These are phyloP conservation scores for Dendrobium chrysotoxum DNA, from an alignment of 106 monocot species.

Conservation along the genomic window DNA sequence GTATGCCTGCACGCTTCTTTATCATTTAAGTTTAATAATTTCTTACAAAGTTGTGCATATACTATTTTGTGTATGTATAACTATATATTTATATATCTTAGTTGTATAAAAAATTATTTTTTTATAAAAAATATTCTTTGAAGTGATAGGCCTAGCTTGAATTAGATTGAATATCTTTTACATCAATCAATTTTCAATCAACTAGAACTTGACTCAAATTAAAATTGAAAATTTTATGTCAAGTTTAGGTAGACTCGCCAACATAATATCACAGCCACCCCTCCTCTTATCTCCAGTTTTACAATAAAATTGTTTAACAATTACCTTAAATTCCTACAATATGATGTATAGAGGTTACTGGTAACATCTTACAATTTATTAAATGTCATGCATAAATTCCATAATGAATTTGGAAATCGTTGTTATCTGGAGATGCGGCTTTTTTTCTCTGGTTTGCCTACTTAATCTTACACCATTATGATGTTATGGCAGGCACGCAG, in stretches of 20 bases:
- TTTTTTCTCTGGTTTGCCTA: not conserved
- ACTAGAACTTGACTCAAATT: too few species aligned
- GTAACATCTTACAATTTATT: too few species aligned
- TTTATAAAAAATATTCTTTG: not conserved
- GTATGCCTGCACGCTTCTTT: not conserved
- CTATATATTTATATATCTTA: not conserved
- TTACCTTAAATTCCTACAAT: too few species aligned
- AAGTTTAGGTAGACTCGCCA: too few species aligned
- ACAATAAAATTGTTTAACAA: too few species aligned
- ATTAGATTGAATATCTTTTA: too few species aligned
- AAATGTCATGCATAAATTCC: too few species aligned
- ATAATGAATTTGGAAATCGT: not conserved
- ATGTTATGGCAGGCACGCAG: conserved; percentile 59
- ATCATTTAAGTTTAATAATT: not conserved
- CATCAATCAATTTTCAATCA: too few species aligned
- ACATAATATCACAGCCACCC: too few species aligned
- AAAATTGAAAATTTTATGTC: too few species aligned
- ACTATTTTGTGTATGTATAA: not conserved
- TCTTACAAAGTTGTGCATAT: not conserved
- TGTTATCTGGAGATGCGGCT: not conserved
- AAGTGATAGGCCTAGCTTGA: not conserved
- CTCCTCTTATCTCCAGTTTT: too few species aligned
- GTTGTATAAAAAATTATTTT: not conserved
- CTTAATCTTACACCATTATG: not conserved
- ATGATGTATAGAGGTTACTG: too few species aligned